Evolutionary conservation across 2,329 filamentous ascomycete species (phyloP).

Genomic region (Nothophaeocryptopus gaeumannii): DNA sequence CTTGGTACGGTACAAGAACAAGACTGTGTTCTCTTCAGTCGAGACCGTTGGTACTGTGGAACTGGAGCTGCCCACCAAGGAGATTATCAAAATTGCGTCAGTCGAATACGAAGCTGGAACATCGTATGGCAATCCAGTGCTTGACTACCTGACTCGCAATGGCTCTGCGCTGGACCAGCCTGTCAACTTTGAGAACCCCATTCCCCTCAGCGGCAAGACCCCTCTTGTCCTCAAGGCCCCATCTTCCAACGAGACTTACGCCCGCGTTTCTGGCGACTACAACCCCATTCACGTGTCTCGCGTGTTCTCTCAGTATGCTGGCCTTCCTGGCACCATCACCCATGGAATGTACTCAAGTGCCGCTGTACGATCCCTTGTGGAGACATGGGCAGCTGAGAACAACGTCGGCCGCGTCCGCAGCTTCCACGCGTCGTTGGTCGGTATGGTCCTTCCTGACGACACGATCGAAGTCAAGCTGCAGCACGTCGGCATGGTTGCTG

Average conservation of each 20-base stretch:
- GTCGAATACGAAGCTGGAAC: conserved; percentile 90
- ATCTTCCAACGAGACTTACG: conserved; percentile 95
- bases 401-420: conserved; percentile 95
- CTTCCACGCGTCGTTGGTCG: conserved; percentile 95
- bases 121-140: conserved; percentile 93
- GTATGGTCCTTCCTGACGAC: conserved; percentile 97
- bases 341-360: conserved; percentile 99
- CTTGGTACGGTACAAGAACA: conserved; percentile 91
- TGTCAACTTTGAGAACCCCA: conserved; percentile 94
- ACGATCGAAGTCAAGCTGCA: conserved; percentile 92
- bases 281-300: conserved; percentile 98
- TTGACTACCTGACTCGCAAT: conserved; percentile 91
- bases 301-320: conserved; percentile 93
- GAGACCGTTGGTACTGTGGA: conserved; percentile 90
- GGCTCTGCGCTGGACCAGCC: conserved; percentile 93
- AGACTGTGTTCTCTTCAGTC: conserved; percentile 83
- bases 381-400: conserved; percentile 99
- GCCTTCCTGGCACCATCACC: conserved; percentile 93
- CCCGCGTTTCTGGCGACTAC: conserved; percentile 94
- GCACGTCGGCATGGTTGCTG: conserved; percentile 95
- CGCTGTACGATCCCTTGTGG: conserved; percentile 89
- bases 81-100: conserved; percentile 94
- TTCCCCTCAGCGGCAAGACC: conserved; percentile 88
- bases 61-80: conserved; percentile 91
- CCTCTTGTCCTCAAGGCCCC: conserved; percentile 86